These are phyloP conservation scores for Gigaspora rosea DNA, from an alignment of 192 early-diverging fungal species.

Conservation along the genomic window DNA sequence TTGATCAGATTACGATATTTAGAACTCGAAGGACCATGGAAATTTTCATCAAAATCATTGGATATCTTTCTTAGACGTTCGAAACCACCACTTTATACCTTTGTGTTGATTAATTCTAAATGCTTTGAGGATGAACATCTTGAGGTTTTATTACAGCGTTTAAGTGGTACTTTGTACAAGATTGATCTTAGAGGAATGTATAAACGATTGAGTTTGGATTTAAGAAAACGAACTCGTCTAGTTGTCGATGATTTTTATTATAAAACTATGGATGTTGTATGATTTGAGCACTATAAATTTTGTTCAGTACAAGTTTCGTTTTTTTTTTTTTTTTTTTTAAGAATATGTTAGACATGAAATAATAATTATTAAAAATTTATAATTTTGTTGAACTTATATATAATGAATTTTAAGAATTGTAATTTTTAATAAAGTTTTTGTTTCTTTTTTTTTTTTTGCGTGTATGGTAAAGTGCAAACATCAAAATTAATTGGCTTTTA, in stretches of 20 bases:
- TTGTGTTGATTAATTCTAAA: background rate
- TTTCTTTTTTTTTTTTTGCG: too few species aligned
- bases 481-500: too few species aligned
- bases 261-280: background rate
- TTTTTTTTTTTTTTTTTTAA: too few species aligned
- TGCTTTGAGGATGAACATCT: conserved; percentile 20
- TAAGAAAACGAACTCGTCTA: background rate
- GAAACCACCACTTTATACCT: conserved; percentile 1
- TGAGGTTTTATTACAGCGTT: background rate
- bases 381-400: too few species aligned
- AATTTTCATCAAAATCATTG: background rate
- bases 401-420: too few species aligned
- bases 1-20: background rate
- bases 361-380: too few species aligned
- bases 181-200: background rate
- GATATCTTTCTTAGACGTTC: background rate
- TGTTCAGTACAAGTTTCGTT: too few species aligned
- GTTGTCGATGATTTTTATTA: conserved; percentile 8
- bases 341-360: too few species aligned
- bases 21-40: background rate
- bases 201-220: background rate
- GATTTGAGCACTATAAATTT: too few species aligned
- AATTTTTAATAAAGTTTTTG: too few species aligned
- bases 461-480: too few species aligned
- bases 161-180: background rate